Evolutionary conservation across 2,329 filamentous ascomycete species (phyloP).

Genomic region (Diaporthe capsici): DNA sequence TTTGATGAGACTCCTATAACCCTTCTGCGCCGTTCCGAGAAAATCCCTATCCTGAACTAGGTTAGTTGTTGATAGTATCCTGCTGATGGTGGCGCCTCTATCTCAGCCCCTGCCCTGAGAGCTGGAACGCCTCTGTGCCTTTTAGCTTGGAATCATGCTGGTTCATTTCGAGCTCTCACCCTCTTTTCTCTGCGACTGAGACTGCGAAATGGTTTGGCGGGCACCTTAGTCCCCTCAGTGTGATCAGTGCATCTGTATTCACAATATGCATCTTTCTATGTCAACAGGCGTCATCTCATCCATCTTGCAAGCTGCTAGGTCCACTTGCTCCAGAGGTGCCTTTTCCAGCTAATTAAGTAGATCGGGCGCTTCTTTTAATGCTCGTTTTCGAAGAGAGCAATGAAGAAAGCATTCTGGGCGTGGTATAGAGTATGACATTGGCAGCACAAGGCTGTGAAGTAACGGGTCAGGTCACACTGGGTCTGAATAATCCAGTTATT

Average conservation of each 20-base stretch:
- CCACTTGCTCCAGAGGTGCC: neutral
- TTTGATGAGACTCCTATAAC: neutral
- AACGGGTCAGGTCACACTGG: no score
- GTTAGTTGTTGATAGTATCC: neutral
- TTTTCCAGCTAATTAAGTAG: no score
- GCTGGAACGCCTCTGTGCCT: neutral
- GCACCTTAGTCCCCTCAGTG: neutral
- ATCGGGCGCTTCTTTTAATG: neutral
- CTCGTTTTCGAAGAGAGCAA: no score
- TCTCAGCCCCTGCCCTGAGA: no score
- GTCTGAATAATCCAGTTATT: no score
- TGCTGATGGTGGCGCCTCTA: neutral
- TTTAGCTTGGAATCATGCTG: neutral
- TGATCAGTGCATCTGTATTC: neutral
- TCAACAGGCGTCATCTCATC: neutral
- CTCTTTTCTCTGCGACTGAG: neutral
- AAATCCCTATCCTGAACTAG: neutral
- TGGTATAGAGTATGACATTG: no score
- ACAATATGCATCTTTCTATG: neutral
- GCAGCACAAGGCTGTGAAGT: no score
- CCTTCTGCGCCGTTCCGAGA: neutral
- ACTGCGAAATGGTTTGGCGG: neutral
- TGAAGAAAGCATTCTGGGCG: neutral
- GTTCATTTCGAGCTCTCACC: neutral
- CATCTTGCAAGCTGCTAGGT: neutral